Conservation (phyloP, 2,329 filamentous ascomycete genomes). For the Hypoxylon sp. region DNA sequence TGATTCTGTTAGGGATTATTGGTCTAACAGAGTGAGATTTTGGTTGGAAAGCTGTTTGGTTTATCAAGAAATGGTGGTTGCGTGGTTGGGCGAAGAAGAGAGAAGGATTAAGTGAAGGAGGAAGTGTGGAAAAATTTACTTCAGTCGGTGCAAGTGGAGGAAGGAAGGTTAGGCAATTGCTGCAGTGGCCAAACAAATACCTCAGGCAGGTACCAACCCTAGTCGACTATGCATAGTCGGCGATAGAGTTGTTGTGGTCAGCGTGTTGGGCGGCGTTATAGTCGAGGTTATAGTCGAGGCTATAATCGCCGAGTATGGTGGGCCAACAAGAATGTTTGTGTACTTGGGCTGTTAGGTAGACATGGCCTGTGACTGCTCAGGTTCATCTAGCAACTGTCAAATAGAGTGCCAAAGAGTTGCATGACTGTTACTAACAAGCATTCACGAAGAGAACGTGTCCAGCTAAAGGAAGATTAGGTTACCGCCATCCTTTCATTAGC, state of each 20-base stretch:
- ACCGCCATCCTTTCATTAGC: background rate
- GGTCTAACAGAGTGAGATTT: background rate
- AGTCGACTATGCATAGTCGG: background rate
- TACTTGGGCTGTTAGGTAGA: background rate
- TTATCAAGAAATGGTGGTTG: background rate
- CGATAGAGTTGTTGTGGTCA: too few species aligned
- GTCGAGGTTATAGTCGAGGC: background rate
- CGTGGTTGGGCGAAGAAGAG: background rate
- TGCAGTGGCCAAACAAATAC: background rate
- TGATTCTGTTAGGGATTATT: background rate
- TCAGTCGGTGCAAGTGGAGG: background rate
- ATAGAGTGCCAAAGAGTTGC: background rate
- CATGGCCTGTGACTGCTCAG: background rate
- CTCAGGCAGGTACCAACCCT: background rate
- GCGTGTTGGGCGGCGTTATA: background rate
- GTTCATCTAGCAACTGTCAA: background rate
- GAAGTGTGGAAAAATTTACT: background rate
- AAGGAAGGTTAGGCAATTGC: background rate
- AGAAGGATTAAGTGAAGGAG: background rate
- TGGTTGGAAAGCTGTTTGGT: too few species aligned
- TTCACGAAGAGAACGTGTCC: background rate
- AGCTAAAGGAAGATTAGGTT: background rate
- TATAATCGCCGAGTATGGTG: background rate
- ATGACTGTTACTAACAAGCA: background rate
- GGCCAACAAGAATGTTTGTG: background rate